These are phyloP conservation scores for Petrea volubilis DNA, from an alignment of 257 asterid genomes.

Conservation along the genomic window DNA sequence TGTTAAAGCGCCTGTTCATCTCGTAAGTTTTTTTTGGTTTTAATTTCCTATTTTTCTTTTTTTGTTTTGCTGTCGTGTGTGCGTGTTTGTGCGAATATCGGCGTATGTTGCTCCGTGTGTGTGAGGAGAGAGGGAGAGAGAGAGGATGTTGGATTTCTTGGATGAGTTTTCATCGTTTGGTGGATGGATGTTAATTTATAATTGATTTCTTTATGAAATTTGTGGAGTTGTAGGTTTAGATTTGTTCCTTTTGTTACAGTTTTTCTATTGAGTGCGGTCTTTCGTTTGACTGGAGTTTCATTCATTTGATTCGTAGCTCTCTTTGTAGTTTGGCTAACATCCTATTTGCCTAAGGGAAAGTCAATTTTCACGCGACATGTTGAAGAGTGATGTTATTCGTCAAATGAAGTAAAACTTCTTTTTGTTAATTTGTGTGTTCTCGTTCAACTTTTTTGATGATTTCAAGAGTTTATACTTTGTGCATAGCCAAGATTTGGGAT, in stretches of 20 bases:
- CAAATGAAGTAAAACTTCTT: not conserved
- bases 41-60: not conserved
- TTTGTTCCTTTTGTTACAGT: not conserved
- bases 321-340: not conserved
- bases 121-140: no score
- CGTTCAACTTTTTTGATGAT: not conserved
- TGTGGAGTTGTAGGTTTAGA: constrained; percentile 5
- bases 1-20: constrained; percentile 67
- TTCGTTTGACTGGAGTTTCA: not conserved
- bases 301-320: constrained; percentile 7
- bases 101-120: constrained; percentile 6
- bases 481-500: not conserved
- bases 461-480: not conserved
- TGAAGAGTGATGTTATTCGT: not conserved
- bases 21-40: constrained; percentile 31
- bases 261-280: not conserved
- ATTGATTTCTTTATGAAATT: not conserved
- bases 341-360: not conserved
- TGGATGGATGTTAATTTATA: not conserved
- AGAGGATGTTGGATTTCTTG: not conserved
- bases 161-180: constrained; percentile 4
- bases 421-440: not conserved
- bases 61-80: not conserved
- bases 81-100: not conserved
- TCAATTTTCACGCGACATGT: not conserved